Evolutionary conservation across 257 asterid species (phyloP).

Genomic region (Capsicum baccatum): DNA sequence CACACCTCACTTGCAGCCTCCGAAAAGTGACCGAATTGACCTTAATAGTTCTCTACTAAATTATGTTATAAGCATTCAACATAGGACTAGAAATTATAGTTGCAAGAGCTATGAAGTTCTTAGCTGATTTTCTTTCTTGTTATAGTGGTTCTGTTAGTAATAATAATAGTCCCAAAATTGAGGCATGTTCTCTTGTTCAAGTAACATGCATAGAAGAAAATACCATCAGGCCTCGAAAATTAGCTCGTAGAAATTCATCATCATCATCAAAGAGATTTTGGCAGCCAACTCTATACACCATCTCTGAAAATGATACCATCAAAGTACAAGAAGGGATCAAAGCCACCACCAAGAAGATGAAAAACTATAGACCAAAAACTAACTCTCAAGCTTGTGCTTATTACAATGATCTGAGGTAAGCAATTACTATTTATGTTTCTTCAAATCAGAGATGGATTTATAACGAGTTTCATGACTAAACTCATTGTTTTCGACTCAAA

Average conservation of each 20-base stretch:
- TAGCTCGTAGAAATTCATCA: conserved; percentile 22
- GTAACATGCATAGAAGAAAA: not conserved
- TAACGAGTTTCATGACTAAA: not conserved
- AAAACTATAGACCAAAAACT: not conserved
- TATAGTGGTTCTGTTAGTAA: conserved; percentile 13
- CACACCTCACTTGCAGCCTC: conserved; percentile 19
- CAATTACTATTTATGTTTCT: not conserved
- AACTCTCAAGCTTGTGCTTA: conserved; percentile 9
- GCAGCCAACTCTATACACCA: conserved; percentile 34
- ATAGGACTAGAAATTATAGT: not conserved
- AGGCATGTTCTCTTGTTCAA: conserved; percentile 11
- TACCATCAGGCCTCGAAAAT: not conserved
- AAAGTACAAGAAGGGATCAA: conserved; percentile 22
- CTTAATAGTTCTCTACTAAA: not conserved
- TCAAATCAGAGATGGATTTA: not conserved
- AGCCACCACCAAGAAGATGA: conserved; percentile 18
- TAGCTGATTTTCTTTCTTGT: conserved; percentile 23
- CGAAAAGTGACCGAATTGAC: not conserved
- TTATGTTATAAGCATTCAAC: not conserved
- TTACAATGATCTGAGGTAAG: conserved; percentile 26
- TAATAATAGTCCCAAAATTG: conserved; percentile 6
- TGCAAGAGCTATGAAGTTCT: conserved; percentile 21
- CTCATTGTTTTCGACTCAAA: not conserved
- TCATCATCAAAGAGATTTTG: conserved; percentile 28
- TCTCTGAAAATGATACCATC: conserved; percentile 26